phyloP scores from a whole-genome alignment of 2,329 filamentous ascomycete species.

The Neonectria magnoliae region DNA sequence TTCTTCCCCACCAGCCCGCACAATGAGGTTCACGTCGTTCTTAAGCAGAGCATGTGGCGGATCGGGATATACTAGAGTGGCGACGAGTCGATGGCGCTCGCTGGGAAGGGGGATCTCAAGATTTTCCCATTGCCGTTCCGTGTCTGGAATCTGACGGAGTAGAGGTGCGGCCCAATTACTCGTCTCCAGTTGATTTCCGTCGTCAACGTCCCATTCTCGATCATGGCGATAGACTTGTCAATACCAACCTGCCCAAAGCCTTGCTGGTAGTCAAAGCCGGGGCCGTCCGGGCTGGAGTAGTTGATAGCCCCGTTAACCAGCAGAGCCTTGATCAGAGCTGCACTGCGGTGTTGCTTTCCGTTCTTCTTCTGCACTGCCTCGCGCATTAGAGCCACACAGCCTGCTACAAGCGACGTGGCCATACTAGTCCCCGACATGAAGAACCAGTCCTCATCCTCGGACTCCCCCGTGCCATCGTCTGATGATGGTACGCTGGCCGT shows the following conservation, averaged over 20 bases:
- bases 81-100: neutral
- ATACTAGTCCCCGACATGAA: conserved; percentile 3
- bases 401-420: neutral
- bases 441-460: neutral
- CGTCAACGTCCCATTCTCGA: neutral
- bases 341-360: neutral
- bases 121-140: neutral
- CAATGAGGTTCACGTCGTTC: neutral
- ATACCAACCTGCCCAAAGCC: conserved; percentile 3
- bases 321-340: neutral
- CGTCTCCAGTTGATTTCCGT: neutral
- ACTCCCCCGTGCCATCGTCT: neutral
- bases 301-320: neutral
- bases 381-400: conserved; percentile 6
- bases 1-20: no score
- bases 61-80: neutral
- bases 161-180: neutral
- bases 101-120: neutral
- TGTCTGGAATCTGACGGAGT: neutral
- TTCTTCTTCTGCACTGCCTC: neutral
- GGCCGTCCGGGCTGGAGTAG: neutral
- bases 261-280: neutral
- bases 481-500: neutral
- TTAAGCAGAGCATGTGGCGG: neutral
- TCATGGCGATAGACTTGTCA: neutral